These are phyloP conservation scores for Truncatella angustata DNA, from an alignment of 2,329 filamentous ascomycete species.

Conservation along the genomic window DNA sequence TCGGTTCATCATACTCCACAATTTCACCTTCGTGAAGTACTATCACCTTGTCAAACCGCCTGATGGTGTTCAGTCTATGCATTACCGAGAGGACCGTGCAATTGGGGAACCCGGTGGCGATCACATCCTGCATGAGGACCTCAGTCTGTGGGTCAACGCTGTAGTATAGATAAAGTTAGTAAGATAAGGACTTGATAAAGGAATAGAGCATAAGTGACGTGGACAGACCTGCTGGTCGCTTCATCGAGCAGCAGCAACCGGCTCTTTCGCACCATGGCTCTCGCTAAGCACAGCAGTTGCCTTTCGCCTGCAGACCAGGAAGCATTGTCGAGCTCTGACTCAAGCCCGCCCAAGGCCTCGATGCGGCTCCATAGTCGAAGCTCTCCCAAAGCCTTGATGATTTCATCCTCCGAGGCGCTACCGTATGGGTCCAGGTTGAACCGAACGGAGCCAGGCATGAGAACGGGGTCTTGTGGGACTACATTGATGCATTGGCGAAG, in stretches of 20 bases:
- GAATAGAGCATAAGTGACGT: neutral
- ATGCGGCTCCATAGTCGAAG: neutral
- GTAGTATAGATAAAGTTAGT: neutral
- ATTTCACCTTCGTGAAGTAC: conserved; percentile 1
- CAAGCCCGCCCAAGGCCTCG: neutral
- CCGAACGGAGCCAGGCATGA: conserved; percentile 15
- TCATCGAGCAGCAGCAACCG: conserved; percentile 11
- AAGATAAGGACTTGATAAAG: neutral
- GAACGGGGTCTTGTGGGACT: conserved; percentile 17
- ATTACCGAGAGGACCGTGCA: neutral
- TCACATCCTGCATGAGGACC: neutral
- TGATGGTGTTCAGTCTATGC: conserved; percentile 3
- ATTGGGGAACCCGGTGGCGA: neutral
- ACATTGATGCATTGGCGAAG: conserved; percentile 14
- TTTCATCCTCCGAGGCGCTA: neutral
- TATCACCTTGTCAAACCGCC: neutral
- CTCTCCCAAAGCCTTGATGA: neutral
- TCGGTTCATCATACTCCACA: neutral
- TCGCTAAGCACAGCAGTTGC: conserved; percentile 11
- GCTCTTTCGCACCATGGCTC: conserved; percentile 6
- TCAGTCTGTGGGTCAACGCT: conserved; percentile 5
- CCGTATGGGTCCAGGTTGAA: conserved; percentile 15
- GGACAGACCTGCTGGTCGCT: conserved; percentile 11
- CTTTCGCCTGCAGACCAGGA: conserved; percentile 4
- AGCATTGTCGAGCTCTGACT: neutral